These are phyloP conservation scores for Plantago major DNA, from an alignment of 257 asterid genomes.

Conservation along the genomic window DNA sequence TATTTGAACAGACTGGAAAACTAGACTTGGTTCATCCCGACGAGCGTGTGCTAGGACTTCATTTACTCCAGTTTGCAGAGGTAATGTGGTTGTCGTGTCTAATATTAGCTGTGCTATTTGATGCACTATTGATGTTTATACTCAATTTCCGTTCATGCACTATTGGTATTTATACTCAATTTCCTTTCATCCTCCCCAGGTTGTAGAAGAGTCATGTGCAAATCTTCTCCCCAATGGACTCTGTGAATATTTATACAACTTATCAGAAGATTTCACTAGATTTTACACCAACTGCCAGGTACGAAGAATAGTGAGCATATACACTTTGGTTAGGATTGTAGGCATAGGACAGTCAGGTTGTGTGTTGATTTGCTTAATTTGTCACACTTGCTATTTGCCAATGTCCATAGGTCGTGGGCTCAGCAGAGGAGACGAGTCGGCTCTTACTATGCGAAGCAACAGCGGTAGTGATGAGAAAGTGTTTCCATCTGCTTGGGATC, in stretches of 20 bases:
- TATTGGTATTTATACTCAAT: not conserved
- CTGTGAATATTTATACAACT: conserved; percentile 80
- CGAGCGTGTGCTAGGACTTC: conserved; percentile 78
- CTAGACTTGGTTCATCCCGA: conserved; percentile 69
- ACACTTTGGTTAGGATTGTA: too few species aligned
- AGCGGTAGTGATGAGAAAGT: conserved; percentile 82
- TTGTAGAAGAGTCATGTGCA: conserved; percentile 76
- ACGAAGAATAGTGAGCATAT: not conserved
- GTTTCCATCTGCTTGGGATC: conserved; percentile 82
- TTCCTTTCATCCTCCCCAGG: conserved; percentile 32
- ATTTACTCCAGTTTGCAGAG: conserved; percentile 88
- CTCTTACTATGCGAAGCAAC: conserved; percentile 93
- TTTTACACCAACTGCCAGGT: conserved; percentile 93
- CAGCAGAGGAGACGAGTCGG: conserved; percentile 71
- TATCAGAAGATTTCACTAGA: conserved; percentile 84
- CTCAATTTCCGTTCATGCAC: conserved; percentile 9
- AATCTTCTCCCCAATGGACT: conserved; percentile 60
- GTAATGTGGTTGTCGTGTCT: conserved; percentile 23
- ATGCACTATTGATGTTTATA: not conserved
- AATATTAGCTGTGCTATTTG: not conserved
- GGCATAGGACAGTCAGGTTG: too few species aligned
- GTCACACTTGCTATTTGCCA: too few species aligned
- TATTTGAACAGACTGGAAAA: conserved; percentile 47
- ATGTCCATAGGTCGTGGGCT: conserved; percentile 64
- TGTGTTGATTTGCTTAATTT: too few species aligned